Conservation (phyloP, 176 grass and related monocot species). For the Juncus inflexus region DNA sequence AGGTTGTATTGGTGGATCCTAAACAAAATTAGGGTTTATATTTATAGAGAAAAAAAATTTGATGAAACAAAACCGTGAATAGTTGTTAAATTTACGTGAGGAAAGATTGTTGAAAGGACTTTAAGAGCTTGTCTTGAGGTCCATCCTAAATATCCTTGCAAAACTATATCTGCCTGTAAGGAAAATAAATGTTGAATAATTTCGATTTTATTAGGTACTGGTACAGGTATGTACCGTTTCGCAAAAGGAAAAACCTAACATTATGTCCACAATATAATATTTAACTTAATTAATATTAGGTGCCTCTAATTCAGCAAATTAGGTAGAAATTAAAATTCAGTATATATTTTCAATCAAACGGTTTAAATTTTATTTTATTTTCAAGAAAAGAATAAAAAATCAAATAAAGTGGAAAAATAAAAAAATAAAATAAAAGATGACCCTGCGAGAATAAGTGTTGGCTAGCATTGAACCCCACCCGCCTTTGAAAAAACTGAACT, state of each 20-base stretch:
- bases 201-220: neutral
- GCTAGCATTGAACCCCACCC: neutral
- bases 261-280: too few species aligned
- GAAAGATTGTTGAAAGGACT: slow-evolving; percentile 22
- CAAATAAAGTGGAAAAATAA: neutral
- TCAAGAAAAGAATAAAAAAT: neutral
- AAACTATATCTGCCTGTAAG: slow-evolving; percentile 24
- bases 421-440: neutral
- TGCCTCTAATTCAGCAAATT: too few species aligned
- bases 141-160: slow-evolving; percentile 30
- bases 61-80: neutral
- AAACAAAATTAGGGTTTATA: neutral
- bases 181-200: neutral
- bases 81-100: neutral
- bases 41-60: neutral
- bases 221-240: too few species aligned
- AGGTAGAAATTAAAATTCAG: too few species aligned
- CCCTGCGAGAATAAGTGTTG: neutral
- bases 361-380: neutral
- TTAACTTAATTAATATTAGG: too few species aligned
- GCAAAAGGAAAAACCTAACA: too few species aligned
- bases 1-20: slow-evolving; percentile 29
- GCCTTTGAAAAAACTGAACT: neutral
- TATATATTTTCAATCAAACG: too few species aligned
- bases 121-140: slow-evolving; percentile 25